These are phyloP conservation scores for Myxozyma neglecta DNA, from an alignment of 805 yeast species.

Conservation along the genomic window DNA sequence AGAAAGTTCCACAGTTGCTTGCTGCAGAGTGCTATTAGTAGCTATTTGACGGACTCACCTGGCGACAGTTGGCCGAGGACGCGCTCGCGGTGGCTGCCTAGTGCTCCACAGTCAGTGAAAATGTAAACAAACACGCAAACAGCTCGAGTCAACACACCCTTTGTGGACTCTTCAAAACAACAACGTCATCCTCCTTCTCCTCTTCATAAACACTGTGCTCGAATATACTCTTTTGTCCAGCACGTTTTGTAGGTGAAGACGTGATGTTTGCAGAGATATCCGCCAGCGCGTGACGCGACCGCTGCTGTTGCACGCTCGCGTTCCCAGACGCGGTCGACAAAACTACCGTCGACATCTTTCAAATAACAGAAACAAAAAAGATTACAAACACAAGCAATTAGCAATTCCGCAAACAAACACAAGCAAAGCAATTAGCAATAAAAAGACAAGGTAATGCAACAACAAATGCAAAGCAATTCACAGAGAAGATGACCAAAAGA, in stretches of 20 bases:
- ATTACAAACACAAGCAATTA: too few species aligned
- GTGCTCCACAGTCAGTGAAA: not conserved
- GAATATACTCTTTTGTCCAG: not conserved
- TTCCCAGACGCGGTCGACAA: not conserved
- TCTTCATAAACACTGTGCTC: not conserved
- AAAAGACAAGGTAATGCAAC: too few species aligned
- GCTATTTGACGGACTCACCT: not conserved
- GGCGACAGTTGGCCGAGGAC: too few species aligned
- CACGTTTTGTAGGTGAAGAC: slow-evolving; percentile 8
- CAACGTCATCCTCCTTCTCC: not conserved
- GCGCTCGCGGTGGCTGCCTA: too few species aligned
- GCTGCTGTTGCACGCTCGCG: not conserved
- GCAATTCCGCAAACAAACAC: too few species aligned
- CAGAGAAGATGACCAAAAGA: too few species aligned
- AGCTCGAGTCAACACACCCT: not conserved
- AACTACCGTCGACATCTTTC: not conserved
- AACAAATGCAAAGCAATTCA: too few species aligned
- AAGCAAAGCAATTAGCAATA: too few species aligned
- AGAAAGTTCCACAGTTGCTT: not conserved
- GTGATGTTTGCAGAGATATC: slow-evolving; percentile 20
- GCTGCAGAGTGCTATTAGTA: not conserved
- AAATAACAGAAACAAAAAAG: not conserved
- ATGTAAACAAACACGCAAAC: too few species aligned
- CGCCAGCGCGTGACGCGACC: slow-evolving; percentile 18
- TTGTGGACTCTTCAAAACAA: not conserved